These are phyloP conservation scores for Xenoacremonium recifei DNA, from an alignment of 2,329 filamentous ascomycete genomes.

Conservation along the genomic window DNA sequence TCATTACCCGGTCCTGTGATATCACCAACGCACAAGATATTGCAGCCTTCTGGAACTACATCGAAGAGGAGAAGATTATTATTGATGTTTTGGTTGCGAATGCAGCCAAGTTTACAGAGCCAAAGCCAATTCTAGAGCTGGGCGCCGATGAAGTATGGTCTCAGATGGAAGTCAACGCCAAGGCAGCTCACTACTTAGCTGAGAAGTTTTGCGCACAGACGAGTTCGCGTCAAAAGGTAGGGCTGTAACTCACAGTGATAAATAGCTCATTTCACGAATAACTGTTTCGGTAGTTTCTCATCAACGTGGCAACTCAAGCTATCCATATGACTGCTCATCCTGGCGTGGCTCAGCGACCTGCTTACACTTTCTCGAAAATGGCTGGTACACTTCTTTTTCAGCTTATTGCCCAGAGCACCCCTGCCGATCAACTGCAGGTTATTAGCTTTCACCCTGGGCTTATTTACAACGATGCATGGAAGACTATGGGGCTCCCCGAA, in stretches of 20 bases:
- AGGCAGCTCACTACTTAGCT: not conserved
- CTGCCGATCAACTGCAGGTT: slow-evolving; percentile 1
- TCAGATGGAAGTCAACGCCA: slow-evolving; percentile 1
- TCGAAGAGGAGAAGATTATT: not conserved
- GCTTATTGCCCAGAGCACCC: not conserved
- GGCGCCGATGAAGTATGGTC: slow-evolving; percentile 1
- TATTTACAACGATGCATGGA: not conserved
- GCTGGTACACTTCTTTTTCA: not conserved
- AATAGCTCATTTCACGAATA: not conserved
- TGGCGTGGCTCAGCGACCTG: not conserved
- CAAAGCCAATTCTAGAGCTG: not conserved
- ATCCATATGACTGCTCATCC: not conserved
- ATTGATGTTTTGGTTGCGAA: not conserved
- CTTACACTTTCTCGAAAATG: not conserved
- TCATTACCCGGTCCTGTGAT: not conserved
- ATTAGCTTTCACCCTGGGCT: slow-evolving; percentile 2
- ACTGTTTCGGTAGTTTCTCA: not conserved
- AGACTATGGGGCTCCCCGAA: not conserved
- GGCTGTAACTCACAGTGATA: not conserved
- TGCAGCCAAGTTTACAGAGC: not conserved
- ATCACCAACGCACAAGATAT: not conserved
- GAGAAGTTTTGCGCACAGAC: not conserved
- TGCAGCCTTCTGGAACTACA: not conserved
- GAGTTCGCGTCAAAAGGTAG: not conserved
- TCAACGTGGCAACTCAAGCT: not conserved